Percentiles rank a stretch among this genome's conserved stretches.
Evolutionary conservation across 202 grass and related monocot species (phyloP).

Genomic region (Schoenoplectus tabernaemontani): DNA sequence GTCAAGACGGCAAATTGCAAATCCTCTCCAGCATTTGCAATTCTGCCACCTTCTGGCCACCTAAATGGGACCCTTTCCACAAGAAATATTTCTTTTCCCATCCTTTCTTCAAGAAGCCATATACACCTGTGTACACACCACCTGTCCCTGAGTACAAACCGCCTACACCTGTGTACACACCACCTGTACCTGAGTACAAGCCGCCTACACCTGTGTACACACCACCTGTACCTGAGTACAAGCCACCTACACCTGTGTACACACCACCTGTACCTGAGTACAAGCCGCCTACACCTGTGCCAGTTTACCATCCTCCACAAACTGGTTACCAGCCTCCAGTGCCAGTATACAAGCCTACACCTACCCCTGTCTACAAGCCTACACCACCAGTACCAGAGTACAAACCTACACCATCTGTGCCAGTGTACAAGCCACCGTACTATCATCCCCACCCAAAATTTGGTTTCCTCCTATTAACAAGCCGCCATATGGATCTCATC

Average conservation of each 20-base stretch:
- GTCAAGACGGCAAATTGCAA: conserved; percentile 5
- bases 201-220: conserved; percentile 1
- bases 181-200: too few species aligned
- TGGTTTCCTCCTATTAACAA: neutral
- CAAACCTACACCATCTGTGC: conserved; percentile 15
- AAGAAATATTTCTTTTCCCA: conserved; percentile 8
- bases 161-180: too few species aligned
- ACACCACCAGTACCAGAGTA: neutral
- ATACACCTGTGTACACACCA: too few species aligned
- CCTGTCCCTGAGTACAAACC: too few species aligned
- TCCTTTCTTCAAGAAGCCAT: conserved; percentile 25
- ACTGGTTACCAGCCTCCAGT: neutral
- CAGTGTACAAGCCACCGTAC: conserved; percentile 21
- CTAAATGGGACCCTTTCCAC: conserved; percentile 25
- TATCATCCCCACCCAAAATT: conserved; percentile 2
- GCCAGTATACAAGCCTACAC: conserved; percentile 22
- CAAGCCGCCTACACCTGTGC: neutral
- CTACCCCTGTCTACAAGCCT: conserved; percentile 2
- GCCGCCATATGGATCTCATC: neutral
- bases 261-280: neutral
- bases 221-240: conserved; percentile 5
- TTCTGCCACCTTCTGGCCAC: conserved; percentile 34
- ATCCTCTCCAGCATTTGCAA: conserved; percentile 18
- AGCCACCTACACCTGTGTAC: conserved; percentile 1
- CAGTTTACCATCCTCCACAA: conserved; percentile 8